Base-by-base conservation (phyloP, 139 green algal genomes). In the Volvox reticuliferus region DNA sequence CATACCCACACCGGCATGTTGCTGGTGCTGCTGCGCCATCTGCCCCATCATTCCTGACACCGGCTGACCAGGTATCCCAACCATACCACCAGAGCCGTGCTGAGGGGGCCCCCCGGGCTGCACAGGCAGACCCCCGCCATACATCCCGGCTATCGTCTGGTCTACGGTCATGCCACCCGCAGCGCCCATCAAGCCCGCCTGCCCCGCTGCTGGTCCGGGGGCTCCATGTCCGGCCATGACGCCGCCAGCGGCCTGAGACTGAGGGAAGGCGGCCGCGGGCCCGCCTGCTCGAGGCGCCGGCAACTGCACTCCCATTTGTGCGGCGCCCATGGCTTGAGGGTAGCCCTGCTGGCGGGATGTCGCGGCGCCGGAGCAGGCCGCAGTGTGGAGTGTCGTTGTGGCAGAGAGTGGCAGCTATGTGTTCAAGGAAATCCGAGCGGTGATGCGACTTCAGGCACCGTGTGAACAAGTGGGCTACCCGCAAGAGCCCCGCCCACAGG, bases 1-100 rank as follows among this genome's bases (percentile, higher is more conserved):
- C 61, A 76, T 33, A 1, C 55, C 81, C 61, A 87, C 81, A 20
- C 61, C 61, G 2, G 14, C 44, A 26, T 71, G 80, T 61, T 28
- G 19, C 28, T 86, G 80, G 28, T 37, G 78, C 1, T 84, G 78
- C 36, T 67, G 78, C 22, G 50, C 13, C 50, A 73, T 28, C 79
- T 87, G 81, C n/a, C 55, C 81, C 81, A 87, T 77, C 62, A 87
- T 77, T 16, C 61, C 81, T 0, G 61, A 26, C 32, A 65, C 65
- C 65, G 78, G 82, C 33, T 65, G 65, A 17, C 82, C 82, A 36
- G 65, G 22, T 67, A 88, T 79, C 35, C 32, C 62, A 16, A 69
- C 35, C 79, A 86, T 73, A n/a, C 50, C 79, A 22, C 50, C 79
- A 13, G 50, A 13, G 50, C 44, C 79, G 24, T 55, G 50, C 28